These are phyloP conservation scores for Phaffomyces antillensis DNA, from an alignment of 805 yeast species.

Conservation along the genomic window DNA sequence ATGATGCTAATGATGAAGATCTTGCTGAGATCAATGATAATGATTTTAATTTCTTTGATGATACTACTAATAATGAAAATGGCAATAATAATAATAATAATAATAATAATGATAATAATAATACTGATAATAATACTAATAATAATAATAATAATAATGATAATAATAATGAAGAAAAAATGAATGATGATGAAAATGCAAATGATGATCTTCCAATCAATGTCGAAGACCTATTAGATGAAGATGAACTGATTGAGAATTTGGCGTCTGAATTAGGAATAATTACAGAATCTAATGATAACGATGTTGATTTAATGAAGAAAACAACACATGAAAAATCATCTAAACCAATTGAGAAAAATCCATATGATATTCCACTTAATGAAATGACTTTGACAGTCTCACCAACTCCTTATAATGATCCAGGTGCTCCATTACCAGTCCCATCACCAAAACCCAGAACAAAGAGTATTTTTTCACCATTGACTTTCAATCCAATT, in stretches of 20 bases:
- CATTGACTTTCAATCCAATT: conserved; percentile 73
- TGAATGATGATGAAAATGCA: neutral
- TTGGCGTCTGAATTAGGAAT: conserved; percentile 25
- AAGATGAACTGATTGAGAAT: conserved; percentile 30
- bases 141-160: conserved; percentile 24
- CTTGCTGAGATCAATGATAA: conserved; percentile 22
- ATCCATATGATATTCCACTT: conserved; percentile 44
- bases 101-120: conserved; percentile 11
- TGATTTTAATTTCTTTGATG: conserved; percentile 24
- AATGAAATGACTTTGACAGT: conserved; percentile 49
- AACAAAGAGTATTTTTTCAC: conserved; percentile 68
- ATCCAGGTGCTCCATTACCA: conserved; percentile 83
- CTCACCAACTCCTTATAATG: conserved; percentile 52
- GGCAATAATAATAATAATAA: conserved; percentile 15
- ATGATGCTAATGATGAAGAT: conserved; percentile 13
- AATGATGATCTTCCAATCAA: conserved; percentile 17
- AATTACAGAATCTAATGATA: conserved; percentile 3
- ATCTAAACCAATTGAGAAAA: neutral
- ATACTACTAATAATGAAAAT: conserved; percentile 25
- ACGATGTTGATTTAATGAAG: neutral
- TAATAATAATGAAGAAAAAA: conserved; percentile 9
- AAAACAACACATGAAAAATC: no score
- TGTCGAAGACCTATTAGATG: conserved; percentile 27
- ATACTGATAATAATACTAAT: conserved; percentile 24
- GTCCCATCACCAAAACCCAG: conserved; percentile 39